Evolutionary conservation across 1,284 basidiomycete genomes (phyloP), one percentile per base, ranked within the genome.

Genomic region (Papiliotrema laurentii): DNA sequence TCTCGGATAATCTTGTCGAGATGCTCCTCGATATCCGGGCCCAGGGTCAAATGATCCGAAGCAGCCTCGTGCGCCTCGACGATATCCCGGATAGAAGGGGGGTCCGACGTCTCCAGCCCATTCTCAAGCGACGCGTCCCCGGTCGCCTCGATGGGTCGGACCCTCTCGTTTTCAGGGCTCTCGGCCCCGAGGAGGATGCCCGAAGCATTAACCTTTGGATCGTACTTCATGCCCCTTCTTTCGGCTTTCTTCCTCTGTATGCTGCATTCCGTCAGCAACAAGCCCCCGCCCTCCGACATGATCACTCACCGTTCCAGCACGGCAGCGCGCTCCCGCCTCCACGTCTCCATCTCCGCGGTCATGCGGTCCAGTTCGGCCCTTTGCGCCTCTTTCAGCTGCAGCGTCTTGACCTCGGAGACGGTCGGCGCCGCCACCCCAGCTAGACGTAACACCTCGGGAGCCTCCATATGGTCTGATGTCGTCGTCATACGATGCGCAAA

Each of bases 401-500:
- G 35, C 14, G 50, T 49, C n/a, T 36, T 21, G 7, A 55, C 40
- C 25, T 66, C 63, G 2, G 47, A 35, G 24, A 48, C 51, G 5
- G 62, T 63, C 10, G 64, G 63, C n/a, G 50, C 22, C 0, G 43
- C 47, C 14, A 62, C 61, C 1, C 68, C 69, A 2, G 68, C 66
- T 11, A 58, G 16, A 5, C 59, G 58, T 6, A 61, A 44, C 5
- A 72, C 62, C 38, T 71, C 69, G 36, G 64, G 61, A 0, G 70
- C 71, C 53, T 74, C 72, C 66, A 71, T 66, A 47, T 74, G 72
- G 53, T 74, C 71, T 64, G 62, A 63, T 9, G 61, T 66, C 34
- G 57, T 70, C 7, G 66, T 70, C 73, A 75, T 75, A 19, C 72
- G 63, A 47, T 74, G 72, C 2, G 72, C 71, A 50, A 73, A 74